These are phyloP conservation scores for Globisporangium spiculum DNA, from an alignment of 352 stramenopile genomes.

Conservation along the genomic window DNA sequence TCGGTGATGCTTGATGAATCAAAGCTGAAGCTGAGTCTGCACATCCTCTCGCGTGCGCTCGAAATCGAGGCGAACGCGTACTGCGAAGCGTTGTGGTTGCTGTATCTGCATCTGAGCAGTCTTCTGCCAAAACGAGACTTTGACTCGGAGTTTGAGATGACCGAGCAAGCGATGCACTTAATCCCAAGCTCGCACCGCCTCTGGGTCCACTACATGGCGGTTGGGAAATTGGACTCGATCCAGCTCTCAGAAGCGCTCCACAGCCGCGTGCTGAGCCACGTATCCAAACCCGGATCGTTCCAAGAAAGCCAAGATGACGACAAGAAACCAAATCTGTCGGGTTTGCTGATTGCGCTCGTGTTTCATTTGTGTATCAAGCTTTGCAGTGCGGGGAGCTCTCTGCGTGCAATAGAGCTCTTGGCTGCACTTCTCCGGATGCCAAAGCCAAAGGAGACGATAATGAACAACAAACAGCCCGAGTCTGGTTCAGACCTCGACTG, in stretches of 20 bases:
- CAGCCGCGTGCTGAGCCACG: slow-evolving; percentile 14
- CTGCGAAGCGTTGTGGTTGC: slow-evolving; percentile 32
- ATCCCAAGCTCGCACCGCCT: slow-evolving; percentile 24
- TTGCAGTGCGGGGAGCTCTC: neutral
- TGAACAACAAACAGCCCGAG: neutral
- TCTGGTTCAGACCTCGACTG: slow-evolving; percentile 8
- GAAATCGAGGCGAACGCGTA: slow-evolving; percentile 40
- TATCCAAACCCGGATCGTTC: slow-evolving; percentile 10
- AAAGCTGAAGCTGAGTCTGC: slow-evolving; percentile 22
- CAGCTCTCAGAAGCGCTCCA: slow-evolving; percentile 15
- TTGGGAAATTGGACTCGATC: slow-evolving; percentile 16
- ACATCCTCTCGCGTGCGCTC: slow-evolving; percentile 30
- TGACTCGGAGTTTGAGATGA: slow-evolving; percentile 25
- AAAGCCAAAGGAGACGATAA: neutral
- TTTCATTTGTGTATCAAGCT: slow-evolving; percentile 23
- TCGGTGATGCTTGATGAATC: slow-evolving; percentile 4
- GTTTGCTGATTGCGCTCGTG: slow-evolving; percentile 15
- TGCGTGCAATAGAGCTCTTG: slow-evolving; percentile 12
- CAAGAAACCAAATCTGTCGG: slow-evolving; percentile 6
- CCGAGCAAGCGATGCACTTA: slow-evolving; percentile 32
- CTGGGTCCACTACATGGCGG: slow-evolving; percentile 29
- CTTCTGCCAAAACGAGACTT: slow-evolving; percentile 18
- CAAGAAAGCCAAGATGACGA: neutral
- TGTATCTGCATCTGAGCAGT: slow-evolving; percentile 29
- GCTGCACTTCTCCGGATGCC: slow-evolving; percentile 2